Base-by-base conservation (phyloP, 371 early-diverging fungal genomes). In the Mortierella polycephala region DNA sequence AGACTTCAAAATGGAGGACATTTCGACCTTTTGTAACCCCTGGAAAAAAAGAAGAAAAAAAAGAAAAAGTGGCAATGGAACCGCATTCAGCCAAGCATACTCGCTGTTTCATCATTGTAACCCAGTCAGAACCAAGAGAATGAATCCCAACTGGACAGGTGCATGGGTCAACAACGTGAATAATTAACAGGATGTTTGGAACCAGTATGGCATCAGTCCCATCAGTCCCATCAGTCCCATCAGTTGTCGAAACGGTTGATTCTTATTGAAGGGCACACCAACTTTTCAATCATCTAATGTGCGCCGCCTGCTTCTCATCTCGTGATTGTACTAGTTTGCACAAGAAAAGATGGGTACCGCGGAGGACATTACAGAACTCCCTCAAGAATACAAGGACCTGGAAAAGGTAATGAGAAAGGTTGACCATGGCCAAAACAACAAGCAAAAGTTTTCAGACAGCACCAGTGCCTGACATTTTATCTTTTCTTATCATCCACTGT, bases 361-460 rank as follows among this genome's bases (percentile, higher is more conserved):
- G 7, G 88, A 86, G 45, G 94, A 94, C 54, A 85, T 95, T 41
- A 98, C 98, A 41, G 95, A 94, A 63, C 89, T 97, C 13, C 98
- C 98, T 53, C 87, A 85, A 62, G 96, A 97, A 70, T 98, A 98
- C 82, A 86, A 91, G 64, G 90, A 92, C 64, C 85, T 96, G 62
- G 94, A 93, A 71, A 85, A 86, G 86, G 92, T 90, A 85, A 58
- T 20, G 12, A 42, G 49, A 37, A 64, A 18, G 52, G 21, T 14
- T 39, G 6, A 23, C 23, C 16, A 23, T 3, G 14, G 37, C 30
- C 14, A 12, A 9, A 20, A 41, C 40, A 59, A 14, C 41, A 44
- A 2, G 4, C 30, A 30, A 30, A 30, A 30, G n/a, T 4, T 4
- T 30, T 30, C 30, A 30, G 30, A 10, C 20, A 51, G 14, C 51